Percentiles rank a stretch among this genome's conserved stretches.
phyloP scores from a whole-genome alignment of 495 filamentous ascomycete species.

The Aspergillus conjunctus region DNA sequence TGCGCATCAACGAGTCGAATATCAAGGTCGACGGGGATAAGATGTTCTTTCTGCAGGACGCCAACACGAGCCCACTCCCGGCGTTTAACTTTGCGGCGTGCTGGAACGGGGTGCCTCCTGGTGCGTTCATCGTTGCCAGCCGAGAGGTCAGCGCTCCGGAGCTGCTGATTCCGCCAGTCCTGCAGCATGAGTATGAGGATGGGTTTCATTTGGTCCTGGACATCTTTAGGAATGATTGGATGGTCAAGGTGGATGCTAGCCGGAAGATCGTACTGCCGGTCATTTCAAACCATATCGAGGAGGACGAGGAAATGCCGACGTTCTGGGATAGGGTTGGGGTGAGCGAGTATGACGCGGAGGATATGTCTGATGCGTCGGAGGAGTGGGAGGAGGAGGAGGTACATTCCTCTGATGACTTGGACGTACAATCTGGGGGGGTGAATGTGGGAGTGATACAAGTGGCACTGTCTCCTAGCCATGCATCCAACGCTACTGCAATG shows the following conservation, averaged over 20 bases:
- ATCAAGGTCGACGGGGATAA: neutral
- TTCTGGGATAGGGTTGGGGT: too few species aligned
- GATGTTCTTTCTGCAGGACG: neutral
- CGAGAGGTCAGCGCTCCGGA: neutral
- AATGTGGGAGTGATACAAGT: too few species aligned
- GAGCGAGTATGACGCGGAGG: too few species aligned
- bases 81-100: slow-evolving; percentile 6
- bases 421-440: too few species aligned
- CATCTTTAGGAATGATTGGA: slow-evolving; percentile 9
- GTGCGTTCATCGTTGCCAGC: neutral
- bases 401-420: too few species aligned
- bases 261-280: neutral
- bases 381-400: too few species aligned
- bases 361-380: too few species aligned
- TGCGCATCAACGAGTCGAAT: neutral
- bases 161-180: slow-evolving; percentile 1
- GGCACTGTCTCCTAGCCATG: too few species aligned
- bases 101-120: neutral
- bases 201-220: slow-evolving; percentile 8
- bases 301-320: too few species aligned
- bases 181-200: neutral
- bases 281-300: too few species aligned
- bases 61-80: neutral
- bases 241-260: neutral
- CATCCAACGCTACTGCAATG: too few species aligned